Evolutionary conservation across 2,329 filamentous ascomycete species (phyloP).

Genomic region (Aspergillus candidus): DNA sequence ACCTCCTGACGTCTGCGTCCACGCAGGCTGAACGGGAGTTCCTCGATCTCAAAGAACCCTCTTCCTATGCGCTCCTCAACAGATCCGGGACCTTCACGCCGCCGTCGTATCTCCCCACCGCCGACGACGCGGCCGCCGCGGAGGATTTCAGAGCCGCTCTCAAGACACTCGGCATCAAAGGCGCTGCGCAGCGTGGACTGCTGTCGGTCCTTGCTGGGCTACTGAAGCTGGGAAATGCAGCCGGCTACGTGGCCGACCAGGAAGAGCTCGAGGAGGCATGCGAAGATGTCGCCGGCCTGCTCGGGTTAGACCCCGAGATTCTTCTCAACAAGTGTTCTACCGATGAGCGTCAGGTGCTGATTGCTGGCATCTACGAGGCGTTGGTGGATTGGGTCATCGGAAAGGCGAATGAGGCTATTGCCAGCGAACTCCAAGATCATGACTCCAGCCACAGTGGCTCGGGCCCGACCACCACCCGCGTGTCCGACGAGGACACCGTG

Average conservation of each 20-base stretch:
- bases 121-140: conserved; percentile 84
- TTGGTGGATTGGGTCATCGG: conserved; percentile 90
- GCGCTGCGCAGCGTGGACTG: conserved; percentile 70
- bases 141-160: conserved; percentile 86
- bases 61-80: conserved; percentile 70
- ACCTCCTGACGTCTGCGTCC: conserved; percentile 85
- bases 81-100: conserved; percentile 80
- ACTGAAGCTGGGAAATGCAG: conserved; percentile 83
- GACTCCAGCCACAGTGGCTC: conserved; percentile 59
- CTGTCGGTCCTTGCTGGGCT: conserved; percentile 81
- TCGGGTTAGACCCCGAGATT: conserved; percentile 81
- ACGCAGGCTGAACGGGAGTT: conserved; percentile 85
- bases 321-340: conserved; percentile 73
- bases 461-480: conserved; percentile 56
- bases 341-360: conserved; percentile 73
- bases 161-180: conserved; percentile 91
- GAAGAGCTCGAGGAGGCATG: conserved; percentile 80
- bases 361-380: conserved; percentile 85
- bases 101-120: conserved; percentile 82
- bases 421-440: conserved; percentile 62
- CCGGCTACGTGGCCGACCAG: conserved; percentile 76
- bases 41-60: conserved; percentile 69
- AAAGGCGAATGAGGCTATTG: conserved; percentile 82
- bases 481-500: conserved; percentile 71
- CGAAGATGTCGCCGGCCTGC: conserved; percentile 78